Conservation (phyloP, 257 asterid species). For the Hygrophila difformis region DNA sequence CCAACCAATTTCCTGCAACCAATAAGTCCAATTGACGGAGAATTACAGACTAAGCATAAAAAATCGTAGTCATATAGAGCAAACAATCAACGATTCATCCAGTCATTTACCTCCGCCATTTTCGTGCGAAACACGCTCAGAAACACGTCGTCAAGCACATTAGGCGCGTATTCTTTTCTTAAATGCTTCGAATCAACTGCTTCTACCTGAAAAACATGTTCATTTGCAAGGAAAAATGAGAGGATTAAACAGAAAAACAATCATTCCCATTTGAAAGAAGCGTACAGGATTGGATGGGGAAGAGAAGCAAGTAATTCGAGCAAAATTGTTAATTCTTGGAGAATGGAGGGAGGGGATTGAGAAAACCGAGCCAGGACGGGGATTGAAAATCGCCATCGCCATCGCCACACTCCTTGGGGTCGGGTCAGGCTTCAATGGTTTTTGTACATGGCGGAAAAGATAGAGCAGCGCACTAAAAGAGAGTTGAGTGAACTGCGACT, state of each 20-base stretch:
- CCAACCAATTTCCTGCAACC: conserved; percentile 67
- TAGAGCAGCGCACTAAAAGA: no score
- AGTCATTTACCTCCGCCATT: conserved; percentile 55
- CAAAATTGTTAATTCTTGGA: conserved; percentile 13
- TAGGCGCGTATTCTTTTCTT: conserved; percentile 35
- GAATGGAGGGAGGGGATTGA: conserved; percentile 20
- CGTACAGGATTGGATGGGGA: conserved; percentile 25
- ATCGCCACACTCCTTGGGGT: neutral
- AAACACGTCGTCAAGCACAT: conserved; percentile 46
- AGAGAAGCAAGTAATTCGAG: conserved; percentile 28
- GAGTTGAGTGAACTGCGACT: no score
- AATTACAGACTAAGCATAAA: neutral
- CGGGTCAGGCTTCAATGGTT: no score
- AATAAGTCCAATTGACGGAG: conserved; percentile 2
- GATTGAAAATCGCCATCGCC: conserved; percentile 32
- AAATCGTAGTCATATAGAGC: neutral
- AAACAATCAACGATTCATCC: no score
- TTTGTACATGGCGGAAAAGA: no score
- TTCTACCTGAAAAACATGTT: conserved; percentile 22
- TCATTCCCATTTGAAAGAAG: neutral
- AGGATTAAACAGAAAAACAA: neutral
- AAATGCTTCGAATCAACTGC: conserved; percentile 22
- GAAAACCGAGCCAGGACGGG: conserved; percentile 22
- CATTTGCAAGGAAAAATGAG: neutral
- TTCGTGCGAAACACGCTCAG: conserved; percentile 53